Percentiles rank a stretch among this genome's conserved stretches.
Evolutionary conservation across 495 filamentous ascomycete species (phyloP).

Genomic region (Patellaria atrata): DNA sequence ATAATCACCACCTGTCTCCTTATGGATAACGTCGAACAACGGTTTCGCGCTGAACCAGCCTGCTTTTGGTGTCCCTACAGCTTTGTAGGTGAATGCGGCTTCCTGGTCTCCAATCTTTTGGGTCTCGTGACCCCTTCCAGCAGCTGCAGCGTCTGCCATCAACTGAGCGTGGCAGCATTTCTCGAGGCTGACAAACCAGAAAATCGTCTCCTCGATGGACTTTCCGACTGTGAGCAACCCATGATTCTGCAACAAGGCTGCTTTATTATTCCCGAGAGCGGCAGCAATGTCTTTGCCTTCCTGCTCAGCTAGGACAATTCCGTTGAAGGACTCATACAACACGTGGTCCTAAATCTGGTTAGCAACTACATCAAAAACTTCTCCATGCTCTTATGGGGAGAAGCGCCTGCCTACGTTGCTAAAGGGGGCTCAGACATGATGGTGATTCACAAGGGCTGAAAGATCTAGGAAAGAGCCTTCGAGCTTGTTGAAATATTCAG

Average conservation of each 20-base stretch:
- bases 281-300: constrained; percentile 55
- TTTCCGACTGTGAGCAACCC: constrained; percentile 37
- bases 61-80: constrained; percentile 44
- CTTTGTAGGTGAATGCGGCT: constrained; percentile 51
- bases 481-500: no score
- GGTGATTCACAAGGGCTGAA: no score
- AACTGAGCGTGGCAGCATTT: constrained; percentile 66
- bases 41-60: constrained; percentile 64
- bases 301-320: constrained; percentile 54
- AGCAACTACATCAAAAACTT: constrained; percentile 1
- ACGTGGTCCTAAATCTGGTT: constrained; percentile 38
- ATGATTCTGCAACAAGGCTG: constrained; percentile 58
- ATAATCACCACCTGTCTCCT: constrained; percentile 47
- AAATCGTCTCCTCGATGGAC: constrained; percentile 38
- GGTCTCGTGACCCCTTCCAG: constrained; percentile 46
- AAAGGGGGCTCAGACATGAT: no score
- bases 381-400: no score
- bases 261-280: constrained; percentile 53
- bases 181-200: constrained; percentile 64
- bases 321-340: constrained; percentile 53
- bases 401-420: no score
- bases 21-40: constrained; percentile 58
- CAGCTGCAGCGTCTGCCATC: constrained; percentile 59
- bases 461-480: no score
- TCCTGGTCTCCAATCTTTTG: constrained; percentile 55